Evolutionary conservation across 1,284 basidiomycete genomes (phyloP), one percentile per base, ranked within the genome.

Genomic region (Malassezia cuniculi): DNA sequence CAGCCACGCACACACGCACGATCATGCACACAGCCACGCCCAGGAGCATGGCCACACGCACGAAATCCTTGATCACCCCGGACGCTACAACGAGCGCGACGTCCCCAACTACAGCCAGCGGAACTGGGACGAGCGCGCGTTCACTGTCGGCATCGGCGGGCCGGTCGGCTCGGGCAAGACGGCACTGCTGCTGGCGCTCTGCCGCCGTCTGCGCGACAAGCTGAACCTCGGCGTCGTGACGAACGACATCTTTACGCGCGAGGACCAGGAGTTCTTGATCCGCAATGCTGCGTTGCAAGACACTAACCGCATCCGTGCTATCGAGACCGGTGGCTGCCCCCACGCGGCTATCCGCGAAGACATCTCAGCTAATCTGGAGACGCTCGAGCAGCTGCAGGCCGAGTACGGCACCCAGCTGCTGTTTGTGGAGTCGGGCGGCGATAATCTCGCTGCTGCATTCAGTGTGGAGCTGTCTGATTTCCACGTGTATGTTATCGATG

Each of bases 101-200:
- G 69, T 94, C 67, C 90, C 90, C 9, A 81, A 94, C 66, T 94
- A 82, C 63, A 73, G 78, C 6, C 69, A 71, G 2, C 75, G 90
- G 26, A 82, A 89, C 71, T 97, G 87, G 68, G 75, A 78, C 38
- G 89, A 95, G 71, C 73, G 90, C 47, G 89, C 85, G 1, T 97
- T 97, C 70, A 97, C 90, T 0, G 74, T 97, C 41, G 90, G 90
- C 4, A 95, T 95, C 44, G 90, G 90, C 60, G 90, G 89, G 2
- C 63, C 90, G 1, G 90, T 97, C 15, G 93, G 93, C 9, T 93
- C 87, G 1, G 93, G 93, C 10, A 95, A 97, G 73, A 97, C 90
- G 0, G 90, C 90, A 0, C 71, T 97, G 43, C 82, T 89, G 0
- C 76, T 97, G 28, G 85, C 84, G 0, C 75, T 97, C n/a, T 97